These are phyloP conservation scores for Aphanomyces stellatus DNA, from an alignment of 352 stramenopile species.

Conservation along the genomic window DNA sequence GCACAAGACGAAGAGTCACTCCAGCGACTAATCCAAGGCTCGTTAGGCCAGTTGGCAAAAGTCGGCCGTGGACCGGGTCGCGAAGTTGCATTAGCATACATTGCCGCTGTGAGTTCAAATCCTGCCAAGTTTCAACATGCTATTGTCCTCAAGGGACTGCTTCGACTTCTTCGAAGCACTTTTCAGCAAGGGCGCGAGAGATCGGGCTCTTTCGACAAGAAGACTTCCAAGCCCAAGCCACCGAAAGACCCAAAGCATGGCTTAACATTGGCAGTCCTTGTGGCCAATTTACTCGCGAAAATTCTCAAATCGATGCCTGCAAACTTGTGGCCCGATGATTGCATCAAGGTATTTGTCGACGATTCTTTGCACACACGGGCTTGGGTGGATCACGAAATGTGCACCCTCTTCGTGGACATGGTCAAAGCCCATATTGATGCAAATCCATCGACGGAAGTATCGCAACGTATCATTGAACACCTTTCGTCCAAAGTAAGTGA, in stretches of 20 bases:
- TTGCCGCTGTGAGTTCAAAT: not conserved
- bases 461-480: conserved; percentile 13
- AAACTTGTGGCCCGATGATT: conserved; percentile 54
- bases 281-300: conserved; percentile 59
- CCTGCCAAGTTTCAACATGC: conserved; percentile 34
- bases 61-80: not conserved
- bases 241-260: conserved; percentile 24
- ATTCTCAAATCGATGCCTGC: conserved; percentile 42
- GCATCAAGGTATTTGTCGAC: conserved; percentile 80
- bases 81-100: not conserved
- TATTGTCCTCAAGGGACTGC: conserved; percentile 60
- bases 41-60: conserved; percentile 1
- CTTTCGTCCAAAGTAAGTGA: conserved; percentile 17
- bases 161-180: conserved; percentile 72
- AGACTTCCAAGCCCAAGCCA: conserved; percentile 20
- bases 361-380: conserved; percentile 70
- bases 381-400: conserved; percentile 82
- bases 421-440: conserved; percentile 41
- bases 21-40: not conserved
- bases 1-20: conserved; percentile 1
- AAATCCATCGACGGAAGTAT: not conserved
- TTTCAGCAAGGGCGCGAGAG: conserved; percentile 35
- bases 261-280: conserved; percentile 56
- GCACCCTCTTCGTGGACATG: conserved; percentile 62
- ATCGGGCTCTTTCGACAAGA: conserved; percentile 25